These are phyloP conservation scores for Backusella parvicylindrica DNA, from an alignment of 192 early-diverging fungal genomes.

Conservation along the genomic window DNA sequence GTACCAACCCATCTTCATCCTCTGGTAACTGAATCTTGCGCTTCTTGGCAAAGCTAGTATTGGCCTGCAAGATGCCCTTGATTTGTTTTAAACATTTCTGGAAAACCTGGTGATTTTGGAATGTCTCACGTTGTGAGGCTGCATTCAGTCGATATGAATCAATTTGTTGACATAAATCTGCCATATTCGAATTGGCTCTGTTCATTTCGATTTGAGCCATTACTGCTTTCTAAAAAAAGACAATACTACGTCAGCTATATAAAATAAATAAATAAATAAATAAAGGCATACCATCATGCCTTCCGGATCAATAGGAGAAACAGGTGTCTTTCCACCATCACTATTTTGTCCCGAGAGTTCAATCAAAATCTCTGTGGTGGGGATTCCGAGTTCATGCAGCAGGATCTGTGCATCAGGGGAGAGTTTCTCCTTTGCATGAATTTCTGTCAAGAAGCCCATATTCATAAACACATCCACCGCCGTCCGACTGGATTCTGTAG, in stretches of 20 bases:
- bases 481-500: constrained; percentile 30
- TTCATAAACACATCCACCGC: constrained; percentile 34
- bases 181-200: constrained; percentile 38
- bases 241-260: not conserved
- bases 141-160: constrained; percentile 32
- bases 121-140: constrained; percentile 16
- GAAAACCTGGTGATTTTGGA: constrained; percentile 36
- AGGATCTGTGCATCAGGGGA: constrained; percentile 34
- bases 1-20: constrained; percentile 28
- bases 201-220: constrained; percentile 42
- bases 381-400: constrained; percentile 31
- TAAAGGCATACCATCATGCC: constrained; percentile 41
- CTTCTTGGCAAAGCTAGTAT: constrained; percentile 28
- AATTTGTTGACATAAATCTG: constrained; percentile 36
- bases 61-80: constrained; percentile 34
- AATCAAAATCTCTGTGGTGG: constrained; percentile 32
- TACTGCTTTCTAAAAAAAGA: constrained; percentile 26
- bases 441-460: constrained; percentile 30
- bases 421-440: constrained; percentile 25
- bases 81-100: constrained; percentile 39
- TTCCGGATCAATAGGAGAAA: constrained; percentile 31
- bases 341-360: constrained; percentile 34
- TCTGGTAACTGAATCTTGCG: constrained; percentile 8
- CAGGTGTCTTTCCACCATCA: constrained; percentile 31
- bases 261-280: too few species aligned